Conservation (phyloP, 225 moss, liverwort and hornwort species). For the Pleurozium schreberi region DNA sequence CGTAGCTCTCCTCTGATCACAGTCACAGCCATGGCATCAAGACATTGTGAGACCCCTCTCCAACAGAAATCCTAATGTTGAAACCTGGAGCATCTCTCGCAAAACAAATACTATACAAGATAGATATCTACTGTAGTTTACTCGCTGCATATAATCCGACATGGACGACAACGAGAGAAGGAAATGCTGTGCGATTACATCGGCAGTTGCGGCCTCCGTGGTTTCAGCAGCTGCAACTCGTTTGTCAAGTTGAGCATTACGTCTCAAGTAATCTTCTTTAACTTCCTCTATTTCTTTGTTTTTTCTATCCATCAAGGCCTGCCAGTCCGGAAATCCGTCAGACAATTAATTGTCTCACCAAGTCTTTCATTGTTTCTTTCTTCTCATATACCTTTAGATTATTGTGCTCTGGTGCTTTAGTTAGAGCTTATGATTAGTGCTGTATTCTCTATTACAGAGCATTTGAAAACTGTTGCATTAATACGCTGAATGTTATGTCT, state of each 20-base stretch:
- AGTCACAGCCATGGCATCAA: background rate
- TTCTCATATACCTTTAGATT: background rate
- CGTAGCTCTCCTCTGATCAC: slow-evolving; percentile 10
- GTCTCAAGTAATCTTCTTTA: background rate
- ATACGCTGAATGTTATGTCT: background rate
- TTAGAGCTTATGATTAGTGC: background rate
- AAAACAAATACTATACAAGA: background rate
- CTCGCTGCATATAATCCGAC: background rate
- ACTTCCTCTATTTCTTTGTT: slow-evolving; percentile 7
- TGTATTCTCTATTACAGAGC: background rate
- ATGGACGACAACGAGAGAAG: background rate
- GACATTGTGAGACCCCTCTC: background rate
- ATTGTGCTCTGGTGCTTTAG: background rate
- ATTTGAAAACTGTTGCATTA: background rate
- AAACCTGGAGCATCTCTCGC: background rate
- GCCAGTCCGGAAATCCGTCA: background rate
- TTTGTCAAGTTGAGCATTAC: background rate
- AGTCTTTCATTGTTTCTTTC: background rate
- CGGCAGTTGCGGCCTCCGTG: background rate
- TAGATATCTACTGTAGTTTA: background rate
- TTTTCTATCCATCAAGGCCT: slow-evolving; percentile 15
- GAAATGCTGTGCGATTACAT: background rate
- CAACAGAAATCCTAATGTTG: background rate
- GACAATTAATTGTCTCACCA: background rate
- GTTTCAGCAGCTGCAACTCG: slow-evolving; percentile 3